phyloP scores from a whole-genome alignment of 1,139 yeast species.

The Geotrichum citri-aurantii region DNA sequence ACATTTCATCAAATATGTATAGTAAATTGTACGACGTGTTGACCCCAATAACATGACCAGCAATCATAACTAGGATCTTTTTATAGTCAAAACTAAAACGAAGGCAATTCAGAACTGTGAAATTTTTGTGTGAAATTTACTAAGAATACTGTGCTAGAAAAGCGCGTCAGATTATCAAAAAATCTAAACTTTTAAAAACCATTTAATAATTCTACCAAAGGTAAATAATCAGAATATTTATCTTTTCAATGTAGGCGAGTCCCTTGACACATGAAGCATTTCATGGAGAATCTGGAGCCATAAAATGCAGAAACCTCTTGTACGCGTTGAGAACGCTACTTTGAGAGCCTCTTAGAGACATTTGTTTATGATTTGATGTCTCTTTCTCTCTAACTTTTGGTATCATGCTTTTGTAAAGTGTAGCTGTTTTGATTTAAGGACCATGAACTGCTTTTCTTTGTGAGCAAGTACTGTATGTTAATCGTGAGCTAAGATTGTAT shows the following conservation, averaged over 20 bases:
- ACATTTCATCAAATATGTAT: slow-evolving; percentile 49
- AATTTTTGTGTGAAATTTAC: slow-evolving; percentile 82
- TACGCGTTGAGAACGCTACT: too few species aligned
- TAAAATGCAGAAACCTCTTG: too few species aligned
- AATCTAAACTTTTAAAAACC: slow-evolving; percentile 94
- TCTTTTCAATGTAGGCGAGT: slow-evolving; percentile 72
- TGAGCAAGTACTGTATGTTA: slow-evolving; percentile 60
- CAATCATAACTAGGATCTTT: slow-evolving; percentile 88
- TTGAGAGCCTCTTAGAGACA: too few species aligned
- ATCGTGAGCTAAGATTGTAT: slow-evolving; percentile 52
- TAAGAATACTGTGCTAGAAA: slow-evolving; percentile 84
- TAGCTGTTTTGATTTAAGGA: too few species aligned
- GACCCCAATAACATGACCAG: slow-evolving; percentile 84
- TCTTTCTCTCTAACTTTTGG: too few species aligned
- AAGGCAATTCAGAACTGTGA: slow-evolving; percentile 92
- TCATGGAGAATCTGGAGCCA: too few species aligned
- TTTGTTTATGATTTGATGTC: too few species aligned
- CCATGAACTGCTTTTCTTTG: too few species aligned
- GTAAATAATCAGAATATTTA: slow-evolving; percentile 91
- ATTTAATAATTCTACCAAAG: slow-evolving; percentile 95
- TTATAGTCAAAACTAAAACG: slow-evolving; percentile 92
- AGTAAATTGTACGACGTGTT: slow-evolving; percentile 79
- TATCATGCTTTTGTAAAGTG: too few species aligned
- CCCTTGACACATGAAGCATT: too few species aligned
- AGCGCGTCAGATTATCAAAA: slow-evolving; percentile 63